Conservation (phyloP, 176 grass and related monocot genomes). For the Luzula sylvatica region DNA sequence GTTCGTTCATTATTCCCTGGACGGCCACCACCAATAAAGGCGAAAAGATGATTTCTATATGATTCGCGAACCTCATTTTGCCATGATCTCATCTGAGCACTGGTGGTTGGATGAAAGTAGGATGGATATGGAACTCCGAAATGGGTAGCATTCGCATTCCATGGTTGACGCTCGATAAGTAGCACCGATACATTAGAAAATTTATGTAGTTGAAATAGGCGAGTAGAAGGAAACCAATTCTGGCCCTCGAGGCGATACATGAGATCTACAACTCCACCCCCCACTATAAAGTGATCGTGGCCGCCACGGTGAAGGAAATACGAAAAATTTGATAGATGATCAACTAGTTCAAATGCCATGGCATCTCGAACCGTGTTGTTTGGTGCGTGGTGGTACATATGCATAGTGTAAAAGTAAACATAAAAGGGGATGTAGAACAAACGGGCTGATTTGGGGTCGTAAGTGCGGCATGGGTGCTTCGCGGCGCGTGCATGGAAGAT, state of each 20-base stretch:
- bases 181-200: constrained; percentile 27
- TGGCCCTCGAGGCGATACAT: not conserved
- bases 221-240: not conserved
- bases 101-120: constrained; percentile 33
- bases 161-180: constrained; percentile 21
- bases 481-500: no score
- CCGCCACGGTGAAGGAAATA: constrained; percentile 13
- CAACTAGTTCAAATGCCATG: constrained; percentile 7
- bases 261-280: constrained; percentile 4
- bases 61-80: constrained; percentile 17
- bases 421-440: constrained; percentile 25
- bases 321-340: not conserved
- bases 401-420: constrained; percentile 1
- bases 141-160: constrained; percentile 7
- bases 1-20: not conserved
- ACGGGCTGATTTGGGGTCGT: not conserved
- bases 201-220: constrained; percentile 10
- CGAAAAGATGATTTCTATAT: constrained; percentile 16
- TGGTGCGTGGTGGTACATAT: not conserved
- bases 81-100: constrained; percentile 12
- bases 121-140: constrained; percentile 35
- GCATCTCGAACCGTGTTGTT: not conserved
- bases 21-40: constrained; percentile 20
- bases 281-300: constrained; percentile 26
- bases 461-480: constrained; percentile 30